phyloP scores from a whole-genome alignment of 179 eudicot genomes.

The Corrigiola litoralis region DNA sequence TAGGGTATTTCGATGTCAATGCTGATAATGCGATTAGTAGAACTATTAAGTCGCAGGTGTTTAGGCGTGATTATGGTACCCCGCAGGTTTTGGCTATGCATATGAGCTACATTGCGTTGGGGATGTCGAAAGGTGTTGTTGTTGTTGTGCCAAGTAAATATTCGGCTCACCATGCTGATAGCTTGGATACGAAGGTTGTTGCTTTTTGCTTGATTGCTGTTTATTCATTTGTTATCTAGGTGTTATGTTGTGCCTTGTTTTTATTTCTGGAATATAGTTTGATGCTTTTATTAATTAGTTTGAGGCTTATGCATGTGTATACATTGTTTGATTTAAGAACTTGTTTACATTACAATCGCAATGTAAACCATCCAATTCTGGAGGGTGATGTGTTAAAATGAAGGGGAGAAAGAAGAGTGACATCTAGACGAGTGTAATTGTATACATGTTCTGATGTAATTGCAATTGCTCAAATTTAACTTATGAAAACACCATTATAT shows the following conservation, averaged over 20 bases:
- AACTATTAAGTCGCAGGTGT: constrained; percentile 58
- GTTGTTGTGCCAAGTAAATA: constrained; percentile 81
- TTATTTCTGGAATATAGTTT: neutral
- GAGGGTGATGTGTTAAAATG: no score
- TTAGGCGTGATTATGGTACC: constrained; percentile 76
- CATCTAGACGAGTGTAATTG: no score
- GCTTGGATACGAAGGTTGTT: constrained; percentile 76
- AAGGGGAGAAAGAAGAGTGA: no score
- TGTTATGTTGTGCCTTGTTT: neutral
- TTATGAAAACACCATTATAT: no score
- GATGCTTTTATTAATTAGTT: neutral
- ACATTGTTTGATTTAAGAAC: neutral
- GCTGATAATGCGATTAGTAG: constrained; percentile 58
- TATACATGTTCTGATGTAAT: no score
- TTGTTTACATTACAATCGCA: neutral
- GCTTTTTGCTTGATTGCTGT: neutral
- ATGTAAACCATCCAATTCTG: no score
- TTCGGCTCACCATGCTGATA: constrained; percentile 65
- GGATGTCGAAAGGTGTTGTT: constrained; percentile 73
- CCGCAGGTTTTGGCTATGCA: constrained; percentile 74
- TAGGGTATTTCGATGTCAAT: constrained; percentile 75
- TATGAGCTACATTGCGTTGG: constrained; percentile 73
- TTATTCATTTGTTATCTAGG: neutral
- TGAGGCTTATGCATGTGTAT: neutral
- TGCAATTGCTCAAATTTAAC: no score